These are phyloP conservation scores for Chlorella ohadii DNA, from an alignment of 139 green algal species.

Conservation along the genomic window DNA sequence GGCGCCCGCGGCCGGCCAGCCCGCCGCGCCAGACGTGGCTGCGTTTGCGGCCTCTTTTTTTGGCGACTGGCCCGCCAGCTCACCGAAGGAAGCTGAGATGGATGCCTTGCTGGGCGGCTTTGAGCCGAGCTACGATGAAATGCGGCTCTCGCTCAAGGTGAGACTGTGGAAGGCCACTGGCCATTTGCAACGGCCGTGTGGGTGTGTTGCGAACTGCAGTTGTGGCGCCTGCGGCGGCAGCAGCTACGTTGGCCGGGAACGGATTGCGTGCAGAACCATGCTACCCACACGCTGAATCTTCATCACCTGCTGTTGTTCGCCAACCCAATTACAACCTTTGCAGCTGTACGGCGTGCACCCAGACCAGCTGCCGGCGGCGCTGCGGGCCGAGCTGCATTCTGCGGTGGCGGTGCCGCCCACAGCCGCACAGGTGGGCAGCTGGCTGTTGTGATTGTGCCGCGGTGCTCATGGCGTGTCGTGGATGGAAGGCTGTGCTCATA, in stretches of 20 bases:
- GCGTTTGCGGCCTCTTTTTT: too few relatives aligned
- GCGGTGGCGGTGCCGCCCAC: neutral
- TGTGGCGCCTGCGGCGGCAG: neutral
- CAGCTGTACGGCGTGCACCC: slow-evolving; percentile 24
- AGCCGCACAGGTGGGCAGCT: too few relatives aligned
- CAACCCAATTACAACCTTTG: too few relatives aligned
- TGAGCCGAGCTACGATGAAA: neutral
- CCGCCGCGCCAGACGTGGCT: too few relatives aligned
- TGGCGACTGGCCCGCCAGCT: neutral
- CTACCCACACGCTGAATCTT: too few relatives aligned
- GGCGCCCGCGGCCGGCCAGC: too few relatives aligned
- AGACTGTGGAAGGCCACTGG: neutral
- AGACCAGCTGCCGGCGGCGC: slow-evolving; percentile 5
- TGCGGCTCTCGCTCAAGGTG: slow-evolving; percentile 1
- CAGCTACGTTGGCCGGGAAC: too few relatives aligned
- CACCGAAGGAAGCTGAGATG: neutral
- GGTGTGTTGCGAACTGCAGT: neutral
- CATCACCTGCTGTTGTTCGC: too few relatives aligned
- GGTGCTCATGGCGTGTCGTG: too few relatives aligned
- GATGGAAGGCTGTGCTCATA: too few relatives aligned
- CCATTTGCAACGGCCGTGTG: neutral
- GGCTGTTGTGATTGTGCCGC: too few relatives aligned
- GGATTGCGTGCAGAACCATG: too few relatives aligned
- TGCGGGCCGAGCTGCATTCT: neutral
- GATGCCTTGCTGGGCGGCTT: neutral